Conservation (phyloP, 2,329 filamentous ascomycete genomes). For the Pseudogymnoascus sp. region DNA sequence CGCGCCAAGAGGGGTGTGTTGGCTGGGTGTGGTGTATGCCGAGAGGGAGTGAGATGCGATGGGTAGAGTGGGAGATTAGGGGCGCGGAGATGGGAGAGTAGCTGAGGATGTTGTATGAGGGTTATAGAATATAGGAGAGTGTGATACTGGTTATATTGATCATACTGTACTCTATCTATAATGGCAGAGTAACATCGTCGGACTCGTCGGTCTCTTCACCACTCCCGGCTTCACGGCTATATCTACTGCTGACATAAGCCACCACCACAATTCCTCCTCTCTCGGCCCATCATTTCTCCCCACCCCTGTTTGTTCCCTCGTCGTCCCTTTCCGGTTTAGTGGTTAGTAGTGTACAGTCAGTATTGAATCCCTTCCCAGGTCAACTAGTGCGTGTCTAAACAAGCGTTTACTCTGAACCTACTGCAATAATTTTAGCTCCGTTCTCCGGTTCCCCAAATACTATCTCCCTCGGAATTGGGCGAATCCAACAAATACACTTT, state of each 20-base stretch:
- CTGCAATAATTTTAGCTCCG: not conserved
- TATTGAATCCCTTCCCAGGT: too few relatives aligned
- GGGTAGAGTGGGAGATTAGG: not conserved
- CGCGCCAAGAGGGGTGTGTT: not conserved
- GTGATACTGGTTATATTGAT: not conserved
- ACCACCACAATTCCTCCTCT: not conserved
- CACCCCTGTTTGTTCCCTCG: not conserved
- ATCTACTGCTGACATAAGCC: not conserved
- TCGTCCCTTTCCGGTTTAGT: not conserved
- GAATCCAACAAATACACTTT: not conserved
- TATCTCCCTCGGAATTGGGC: not conserved
- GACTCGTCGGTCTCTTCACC: too few relatives aligned
- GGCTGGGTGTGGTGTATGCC: not conserved
- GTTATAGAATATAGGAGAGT: not conserved
- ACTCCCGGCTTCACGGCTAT: not conserved
- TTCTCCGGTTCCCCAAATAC: not conserved
- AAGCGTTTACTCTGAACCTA: not conserved
- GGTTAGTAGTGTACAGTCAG: not conserved
- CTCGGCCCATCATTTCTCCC: not conserved
- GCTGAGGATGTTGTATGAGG: not conserved
- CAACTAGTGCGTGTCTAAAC: not conserved
- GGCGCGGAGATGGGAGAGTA: not conserved
- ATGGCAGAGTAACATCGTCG: too few relatives aligned
- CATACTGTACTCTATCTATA: too few relatives aligned
- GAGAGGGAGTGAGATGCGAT: not conserved